Evolutionary conservation across 352 stramenopile species (phyloP).

Genomic region (Globisporangium radiosum): DNA sequence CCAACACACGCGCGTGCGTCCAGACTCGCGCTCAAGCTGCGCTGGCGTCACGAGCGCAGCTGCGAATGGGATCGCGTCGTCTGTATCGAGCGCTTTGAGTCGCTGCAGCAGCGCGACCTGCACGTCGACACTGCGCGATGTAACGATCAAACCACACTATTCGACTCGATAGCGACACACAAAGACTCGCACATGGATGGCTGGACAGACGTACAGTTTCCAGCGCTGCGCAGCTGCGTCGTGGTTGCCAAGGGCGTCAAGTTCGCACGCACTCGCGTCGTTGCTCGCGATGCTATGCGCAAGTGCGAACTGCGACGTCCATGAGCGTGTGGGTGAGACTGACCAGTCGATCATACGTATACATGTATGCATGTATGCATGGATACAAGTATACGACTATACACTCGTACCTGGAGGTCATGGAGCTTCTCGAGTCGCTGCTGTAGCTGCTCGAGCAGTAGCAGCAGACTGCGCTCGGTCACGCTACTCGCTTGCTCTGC

Average conservation of each 20-base stretch:
- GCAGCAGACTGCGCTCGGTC: conserved; percentile 12
- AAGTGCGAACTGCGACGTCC: too few relatives aligned
- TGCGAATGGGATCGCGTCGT: conserved; percentile 1
- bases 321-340: too few relatives aligned
- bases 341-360: too few relatives aligned
- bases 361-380: too few relatives aligned
- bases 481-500: conserved; percentile 9
- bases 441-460: conserved; percentile 15
- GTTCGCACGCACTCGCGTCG: conserved; percentile 1
- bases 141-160: too few relatives aligned
- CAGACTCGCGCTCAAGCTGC: too few relatives aligned
- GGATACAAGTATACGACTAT: background rate
- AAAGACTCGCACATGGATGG: too few relatives aligned
- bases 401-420: conserved; percentile 14
- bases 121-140: conserved; percentile 3
- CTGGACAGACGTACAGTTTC: too few relatives aligned
- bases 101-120: conserved; percentile 12
- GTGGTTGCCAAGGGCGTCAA: background rate
- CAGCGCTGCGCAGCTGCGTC: too few relatives aligned
- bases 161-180: too few relatives aligned
- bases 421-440: conserved; percentile 15
- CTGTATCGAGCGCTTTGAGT: conserved; percentile 5
- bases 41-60: too few relatives aligned
- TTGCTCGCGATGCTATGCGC: conserved; percentile 20
- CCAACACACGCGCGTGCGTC: too few relatives aligned